phyloP scores from a whole-genome alignment of 2,329 filamentous ascomycete genomes.

The Pseudohalonectria lignicola region DNA sequence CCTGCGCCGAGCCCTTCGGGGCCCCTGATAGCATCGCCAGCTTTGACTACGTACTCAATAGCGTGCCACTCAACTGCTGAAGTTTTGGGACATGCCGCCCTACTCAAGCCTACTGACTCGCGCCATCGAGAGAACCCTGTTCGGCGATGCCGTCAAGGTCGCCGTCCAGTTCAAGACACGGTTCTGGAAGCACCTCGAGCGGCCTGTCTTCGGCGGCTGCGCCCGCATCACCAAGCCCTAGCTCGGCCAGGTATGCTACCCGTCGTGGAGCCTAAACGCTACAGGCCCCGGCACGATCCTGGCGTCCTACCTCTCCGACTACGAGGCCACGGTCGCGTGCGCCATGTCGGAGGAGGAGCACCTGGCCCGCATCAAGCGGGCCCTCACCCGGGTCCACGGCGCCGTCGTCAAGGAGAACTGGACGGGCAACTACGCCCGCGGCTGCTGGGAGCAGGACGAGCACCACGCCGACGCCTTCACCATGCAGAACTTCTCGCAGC shows the following conservation, averaged over 20 bases:
- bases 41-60: too few relatives aligned
- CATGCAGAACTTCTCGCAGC: constrained; percentile 37
- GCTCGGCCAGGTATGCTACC: constrained; percentile 41
- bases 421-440: constrained; percentile 44
- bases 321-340: constrained; percentile 25
- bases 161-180: too few relatives aligned
- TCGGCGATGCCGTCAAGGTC: too few relatives aligned
- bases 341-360: constrained; percentile 39
- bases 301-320: constrained; percentile 30
- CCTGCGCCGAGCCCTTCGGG: too few relatives aligned
- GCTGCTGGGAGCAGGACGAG: constrained; percentile 46
- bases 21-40: too few relatives aligned
- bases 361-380: constrained; percentile 38
- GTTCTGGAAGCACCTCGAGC: too few relatives aligned
- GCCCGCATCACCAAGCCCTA: constrained; percentile 32
- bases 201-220: constrained; percentile 33
- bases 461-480: constrained; percentile 47
- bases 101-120: too few relatives aligned
- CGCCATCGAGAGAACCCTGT: too few relatives aligned
- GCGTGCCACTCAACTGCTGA: too few relatives aligned
- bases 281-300: constrained; percentile 39
- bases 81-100: too few relatives aligned
- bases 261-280: constrained; percentile 37
- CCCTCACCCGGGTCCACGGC: constrained; percentile 45
- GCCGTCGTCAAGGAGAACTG: constrained; percentile 40